phyloP scores from a whole-genome alignment of 208 protist genomes.

The Strigomonas culicis region DNA sequence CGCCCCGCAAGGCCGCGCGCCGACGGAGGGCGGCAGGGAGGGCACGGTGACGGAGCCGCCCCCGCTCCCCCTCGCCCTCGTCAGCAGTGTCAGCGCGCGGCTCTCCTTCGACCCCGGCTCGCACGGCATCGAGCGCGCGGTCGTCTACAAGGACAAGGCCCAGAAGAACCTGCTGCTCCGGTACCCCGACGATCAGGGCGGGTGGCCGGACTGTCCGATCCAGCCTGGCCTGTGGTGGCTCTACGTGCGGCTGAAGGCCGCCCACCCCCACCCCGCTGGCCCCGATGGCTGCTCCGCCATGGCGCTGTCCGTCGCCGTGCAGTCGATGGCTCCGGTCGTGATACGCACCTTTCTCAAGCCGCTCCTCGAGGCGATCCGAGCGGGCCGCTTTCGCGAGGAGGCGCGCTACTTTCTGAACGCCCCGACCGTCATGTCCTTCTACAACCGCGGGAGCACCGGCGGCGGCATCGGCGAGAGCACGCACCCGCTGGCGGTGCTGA shows the following conservation, averaged over 20 bases:
- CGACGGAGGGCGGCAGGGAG: not conserved
- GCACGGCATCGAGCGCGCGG: slow-evolving; percentile 71
- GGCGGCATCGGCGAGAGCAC: slow-evolving; percentile 6
- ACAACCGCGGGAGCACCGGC: slow-evolving; percentile 19
- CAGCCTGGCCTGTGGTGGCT: slow-evolving; percentile 14
- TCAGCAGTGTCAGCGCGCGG: slow-evolving; percentile 43
- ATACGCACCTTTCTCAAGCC: slow-evolving; percentile 22
- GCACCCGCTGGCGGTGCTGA: slow-evolving; percentile 54
- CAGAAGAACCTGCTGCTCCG: slow-evolving; percentile 71
- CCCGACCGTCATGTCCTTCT: slow-evolving; percentile 32
- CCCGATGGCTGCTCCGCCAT: slow-evolving; percentile 15
- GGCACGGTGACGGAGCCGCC: slow-evolving; percentile 14
- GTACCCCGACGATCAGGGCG: slow-evolving; percentile 79
- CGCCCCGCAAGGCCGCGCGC: slow-evolving; percentile 15
- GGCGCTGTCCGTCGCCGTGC: slow-evolving; percentile 20
- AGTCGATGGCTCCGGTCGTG: slow-evolving; percentile 25
- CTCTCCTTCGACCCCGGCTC: slow-evolving; percentile 65
- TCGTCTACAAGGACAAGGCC: slow-evolving; percentile 65
- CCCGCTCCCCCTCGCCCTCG: slow-evolving; percentile 53
- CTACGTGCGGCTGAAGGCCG: slow-evolving; percentile 18
- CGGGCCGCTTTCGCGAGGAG: not conserved
- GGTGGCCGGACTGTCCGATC: slow-evolving; percentile 53
- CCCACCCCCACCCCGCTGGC: not conserved
- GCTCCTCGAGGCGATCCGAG: slow-evolving; percentile 18
- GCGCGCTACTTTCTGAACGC: slow-evolving; percentile 38